These are phyloP conservation scores for Colletotrichum australisinense DNA, from an alignment of 2,329 filamentous ascomycete species.

Conservation along the genomic window DNA sequence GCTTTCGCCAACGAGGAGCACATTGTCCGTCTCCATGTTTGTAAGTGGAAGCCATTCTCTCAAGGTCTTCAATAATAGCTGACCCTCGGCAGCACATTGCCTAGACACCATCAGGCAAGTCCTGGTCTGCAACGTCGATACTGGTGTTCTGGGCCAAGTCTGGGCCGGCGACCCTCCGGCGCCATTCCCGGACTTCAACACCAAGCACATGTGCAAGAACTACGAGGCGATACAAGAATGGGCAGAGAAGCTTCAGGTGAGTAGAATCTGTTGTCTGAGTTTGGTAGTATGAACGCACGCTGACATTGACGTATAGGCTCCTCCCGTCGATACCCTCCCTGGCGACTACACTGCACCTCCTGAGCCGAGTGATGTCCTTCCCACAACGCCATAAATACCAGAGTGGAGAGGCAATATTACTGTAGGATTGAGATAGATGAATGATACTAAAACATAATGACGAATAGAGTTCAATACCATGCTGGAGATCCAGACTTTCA, in stretches of 20 bases:
- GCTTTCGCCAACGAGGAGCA: slow-evolving; percentile 67
- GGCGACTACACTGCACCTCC: slow-evolving; percentile 15
- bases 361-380: slow-evolving; percentile 4
- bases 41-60: slow-evolving; percentile 50
- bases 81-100: slow-evolving; percentile 60
- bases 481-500: neutral
- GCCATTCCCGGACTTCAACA: slow-evolving; percentile 72
- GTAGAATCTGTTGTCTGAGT: neutral
- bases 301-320: slow-evolving; percentile 13
- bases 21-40: slow-evolving; percentile 66
- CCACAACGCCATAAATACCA: slow-evolving; percentile 7
- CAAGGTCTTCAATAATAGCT: fast-evolving
- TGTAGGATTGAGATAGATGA: neutral
- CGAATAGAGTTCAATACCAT: neutral
- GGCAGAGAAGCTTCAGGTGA: slow-evolving; percentile 64
- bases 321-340: slow-evolving; percentile 15
- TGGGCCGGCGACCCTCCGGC: slow-evolving; percentile 62
- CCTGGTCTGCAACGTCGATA: slow-evolving; percentile 72
- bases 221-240: slow-evolving; percentile 64
- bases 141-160: slow-evolving; percentile 70
- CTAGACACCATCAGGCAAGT: slow-evolving; percentile 71
- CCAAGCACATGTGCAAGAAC: slow-evolving; percentile 68
- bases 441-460: neutral
- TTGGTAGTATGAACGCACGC: neutral
- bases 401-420: no score